Percentiles rank a stretch among this genome's conserved stretches.
phyloP scores from a whole-genome alignment of 148 eudicot genomes.

The Agrostemma githago region DNA sequence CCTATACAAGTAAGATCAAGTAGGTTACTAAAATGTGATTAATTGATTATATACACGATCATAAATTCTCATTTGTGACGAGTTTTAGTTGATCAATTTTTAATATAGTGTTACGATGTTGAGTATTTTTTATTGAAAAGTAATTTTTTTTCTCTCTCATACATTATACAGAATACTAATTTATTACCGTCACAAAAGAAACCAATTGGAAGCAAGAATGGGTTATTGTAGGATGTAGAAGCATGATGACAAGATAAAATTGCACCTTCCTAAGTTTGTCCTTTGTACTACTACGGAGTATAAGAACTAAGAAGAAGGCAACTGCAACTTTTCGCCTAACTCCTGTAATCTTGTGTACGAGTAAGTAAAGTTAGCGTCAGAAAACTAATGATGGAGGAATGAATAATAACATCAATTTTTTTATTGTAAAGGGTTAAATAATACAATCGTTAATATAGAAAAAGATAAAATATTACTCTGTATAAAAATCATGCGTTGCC shows the following conservation, averaged over 20 bases:
- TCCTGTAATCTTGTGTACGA: background rate
- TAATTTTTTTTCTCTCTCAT: too few relatives aligned
- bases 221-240: background rate
- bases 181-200: background rate
- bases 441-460: too few relatives aligned
- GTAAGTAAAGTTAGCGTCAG: too few relatives aligned
- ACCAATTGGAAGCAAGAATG: background rate
- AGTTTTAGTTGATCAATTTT: too few relatives aligned
- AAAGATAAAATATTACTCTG: too few relatives aligned
- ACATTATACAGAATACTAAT: background rate
- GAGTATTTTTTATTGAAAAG: too few relatives aligned
- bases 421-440: too few relatives aligned
- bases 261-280: slow-evolving; percentile 30
- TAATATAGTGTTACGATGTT: too few relatives aligned
- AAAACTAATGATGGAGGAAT: too few relatives aligned
- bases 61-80: background rate
- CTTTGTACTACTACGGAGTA: background rate
- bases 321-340: slow-evolving; percentile 22
- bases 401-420: too few relatives aligned
- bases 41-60: background rate
- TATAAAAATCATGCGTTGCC: too few relatives aligned
- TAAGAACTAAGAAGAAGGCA: slow-evolving; percentile 3
- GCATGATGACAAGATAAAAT: slow-evolving; percentile 5
- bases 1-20: background rate
- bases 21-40: background rate